These are phyloP conservation scores for Carallia pectinifolia DNA, from an alignment of 345 rosid genomes.

Conservation along the genomic window DNA sequence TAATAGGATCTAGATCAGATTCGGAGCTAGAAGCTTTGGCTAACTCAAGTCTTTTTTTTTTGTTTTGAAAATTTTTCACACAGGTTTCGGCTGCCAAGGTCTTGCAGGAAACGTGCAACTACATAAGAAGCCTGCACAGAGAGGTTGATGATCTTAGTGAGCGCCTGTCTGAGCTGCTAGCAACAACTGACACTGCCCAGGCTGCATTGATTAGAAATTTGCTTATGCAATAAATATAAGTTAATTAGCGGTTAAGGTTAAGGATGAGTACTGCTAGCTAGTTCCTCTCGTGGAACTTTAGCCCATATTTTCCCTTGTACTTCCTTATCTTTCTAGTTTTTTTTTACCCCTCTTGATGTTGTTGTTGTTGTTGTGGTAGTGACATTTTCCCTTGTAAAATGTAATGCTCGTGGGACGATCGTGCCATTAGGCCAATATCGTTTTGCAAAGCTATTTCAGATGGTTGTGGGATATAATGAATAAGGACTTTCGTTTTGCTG, in stretches of 20 bases:
- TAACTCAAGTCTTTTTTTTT: background rate
- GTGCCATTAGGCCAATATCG: slow-evolving; percentile 11
- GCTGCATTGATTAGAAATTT: slow-evolving; percentile 72
- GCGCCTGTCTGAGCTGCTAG: slow-evolving; percentile 68
- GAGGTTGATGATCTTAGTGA: slow-evolving; percentile 83
- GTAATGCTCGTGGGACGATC: slow-evolving; percentile 9
- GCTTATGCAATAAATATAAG: slow-evolving; percentile 42
- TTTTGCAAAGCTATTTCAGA: slow-evolving; percentile 21
- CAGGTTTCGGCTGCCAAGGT: slow-evolving; percentile 74
- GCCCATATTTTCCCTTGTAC: background rate
- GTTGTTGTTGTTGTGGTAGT: background rate
- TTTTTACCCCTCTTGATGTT: background rate
- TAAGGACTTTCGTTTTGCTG: slow-evolving; percentile 6
- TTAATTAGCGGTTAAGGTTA: background rate
- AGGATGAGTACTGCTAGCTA: background rate
- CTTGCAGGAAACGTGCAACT: slow-evolving; percentile 80
- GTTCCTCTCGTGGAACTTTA: background rate
- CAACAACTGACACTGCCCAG: slow-evolving; percentile 68
- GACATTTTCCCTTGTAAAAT: background rate
- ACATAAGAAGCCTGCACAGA: slow-evolving; percentile 70
- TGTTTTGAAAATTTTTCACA: background rate
- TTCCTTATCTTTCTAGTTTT: background rate
- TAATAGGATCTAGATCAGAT: too few relatives aligned
- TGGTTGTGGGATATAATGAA: slow-evolving; percentile 19
- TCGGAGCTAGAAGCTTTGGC: background rate